Evolutionary conservation across 495 filamentous ascomycete species (phyloP).

Genomic region (Neurospora sp.): DNA sequence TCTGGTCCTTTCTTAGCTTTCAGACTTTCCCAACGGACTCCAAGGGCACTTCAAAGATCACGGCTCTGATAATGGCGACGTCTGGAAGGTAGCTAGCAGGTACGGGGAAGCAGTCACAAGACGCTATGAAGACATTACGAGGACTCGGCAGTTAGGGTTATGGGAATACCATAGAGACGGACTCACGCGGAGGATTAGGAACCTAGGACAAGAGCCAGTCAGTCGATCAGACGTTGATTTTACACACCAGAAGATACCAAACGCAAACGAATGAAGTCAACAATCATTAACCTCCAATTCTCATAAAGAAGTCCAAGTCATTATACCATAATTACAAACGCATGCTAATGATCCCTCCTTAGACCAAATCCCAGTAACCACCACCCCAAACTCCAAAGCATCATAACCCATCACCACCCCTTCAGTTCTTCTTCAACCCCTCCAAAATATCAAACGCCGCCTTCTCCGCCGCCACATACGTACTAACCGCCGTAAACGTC

Average conservation of each 20-base stretch:
- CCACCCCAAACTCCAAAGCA: not conserved
- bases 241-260: not conserved
- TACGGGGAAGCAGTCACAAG: not conserved
- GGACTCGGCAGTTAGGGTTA: not conserved
- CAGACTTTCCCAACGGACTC: not conserved
- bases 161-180: not conserved
- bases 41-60: not conserved
- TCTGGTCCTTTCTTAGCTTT: not conserved
- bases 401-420: too few relatives aligned
- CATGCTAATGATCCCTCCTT: not conserved
- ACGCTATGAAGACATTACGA: not conserved
- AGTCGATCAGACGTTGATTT: not conserved
- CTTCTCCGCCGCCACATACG: slow-evolving; percentile 53
- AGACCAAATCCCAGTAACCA: not conserved
- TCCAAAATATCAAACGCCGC: slow-evolving; percentile 30
- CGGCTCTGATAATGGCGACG: not conserved
- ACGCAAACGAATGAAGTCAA: not conserved
- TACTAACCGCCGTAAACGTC: slow-evolving; percentile 41
- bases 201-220: not conserved
- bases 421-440: not conserved
- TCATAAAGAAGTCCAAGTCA: not conserved
- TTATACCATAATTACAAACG: not conserved
- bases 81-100: not conserved
- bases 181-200: not conserved
- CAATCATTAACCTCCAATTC: not conserved